These are phyloP conservation scores for Nakazawaea wyomingensis DNA, from an alignment of 805 yeast genomes.

Conservation along the genomic window DNA sequence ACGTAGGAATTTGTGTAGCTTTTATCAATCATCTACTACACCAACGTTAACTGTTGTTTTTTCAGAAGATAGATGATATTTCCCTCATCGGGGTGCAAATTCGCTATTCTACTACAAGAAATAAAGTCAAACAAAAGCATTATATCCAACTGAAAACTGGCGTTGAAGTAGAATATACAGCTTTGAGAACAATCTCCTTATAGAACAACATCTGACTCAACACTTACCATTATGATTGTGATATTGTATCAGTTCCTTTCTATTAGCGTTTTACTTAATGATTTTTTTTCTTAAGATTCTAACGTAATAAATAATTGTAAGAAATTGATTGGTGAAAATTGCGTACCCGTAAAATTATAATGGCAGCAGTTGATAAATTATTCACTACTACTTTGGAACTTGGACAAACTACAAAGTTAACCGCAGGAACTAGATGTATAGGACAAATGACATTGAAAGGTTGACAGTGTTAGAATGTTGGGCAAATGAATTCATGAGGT, in stretches of 20 bases:
- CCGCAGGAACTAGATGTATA: no score
- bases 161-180: neutral
- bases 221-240: constrained; percentile 2
- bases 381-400: no score
- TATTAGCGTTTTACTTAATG: neutral
- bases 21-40: neutral
- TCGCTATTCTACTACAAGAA: neutral
- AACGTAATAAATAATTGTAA: constrained; percentile 4
- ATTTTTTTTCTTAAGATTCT: constrained; percentile 1
- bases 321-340: constrained; percentile 12
- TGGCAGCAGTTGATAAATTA: constrained; percentile 3
- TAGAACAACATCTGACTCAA: neutral
- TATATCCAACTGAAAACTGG: neutral
- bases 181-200: no score
- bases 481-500: no score
- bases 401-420: no score
- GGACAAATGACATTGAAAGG: no score
- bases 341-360: constrained; percentile 1
- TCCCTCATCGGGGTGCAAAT: neutral
- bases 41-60: no score
- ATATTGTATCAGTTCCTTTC: no score
- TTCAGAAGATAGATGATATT: neutral
- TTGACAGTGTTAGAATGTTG: no score
- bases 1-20: neutral
- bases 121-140: neutral